Conservation (phyloP, 2,329 filamentous ascomycete genomes). For the Tetracladium maxilliforme region DNA sequence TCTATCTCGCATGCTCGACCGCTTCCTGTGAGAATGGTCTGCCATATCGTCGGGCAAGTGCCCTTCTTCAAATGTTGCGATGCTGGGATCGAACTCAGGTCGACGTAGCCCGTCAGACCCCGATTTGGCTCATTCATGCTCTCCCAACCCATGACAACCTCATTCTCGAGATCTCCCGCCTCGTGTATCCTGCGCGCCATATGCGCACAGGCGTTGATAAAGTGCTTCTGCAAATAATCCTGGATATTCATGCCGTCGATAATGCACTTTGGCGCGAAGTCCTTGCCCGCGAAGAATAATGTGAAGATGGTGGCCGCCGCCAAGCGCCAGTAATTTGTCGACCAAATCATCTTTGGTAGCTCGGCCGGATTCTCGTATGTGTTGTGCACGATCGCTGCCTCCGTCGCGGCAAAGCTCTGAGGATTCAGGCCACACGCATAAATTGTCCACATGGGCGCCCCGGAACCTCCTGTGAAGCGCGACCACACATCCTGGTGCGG, state of each 20-base stretch:
- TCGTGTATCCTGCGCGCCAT: slow-evolving; percentile 76
- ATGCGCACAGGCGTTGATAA: slow-evolving; percentile 64
- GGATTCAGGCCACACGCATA: slow-evolving; percentile 91
- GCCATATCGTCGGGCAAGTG: slow-evolving; percentile 86
- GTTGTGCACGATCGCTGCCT: slow-evolving; percentile 90
- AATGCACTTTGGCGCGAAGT: slow-evolving; percentile 91
- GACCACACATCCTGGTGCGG: slow-evolving; percentile 99
- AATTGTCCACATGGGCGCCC: slow-evolving; percentile 93
- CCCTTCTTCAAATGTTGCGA: slow-evolving; percentile 89
- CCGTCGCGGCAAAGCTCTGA: slow-evolving; percentile 66
- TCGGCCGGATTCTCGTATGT: slow-evolving; percentile 71
- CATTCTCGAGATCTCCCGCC: slow-evolving; percentile 74
- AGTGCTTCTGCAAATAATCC: slow-evolving; percentile 84
- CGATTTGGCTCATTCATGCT: slow-evolving; percentile 90
- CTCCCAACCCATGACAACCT: slow-evolving; percentile 89
- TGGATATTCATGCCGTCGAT: slow-evolving; percentile 94
- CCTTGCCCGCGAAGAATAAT: slow-evolving; percentile 77
- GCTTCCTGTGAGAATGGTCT: slow-evolving; percentile 82
- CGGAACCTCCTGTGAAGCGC: slow-evolving; percentile 82
- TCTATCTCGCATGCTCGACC: slow-evolving; percentile 82
- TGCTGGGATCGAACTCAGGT: slow-evolving; percentile 66
- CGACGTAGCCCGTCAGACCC: slow-evolving; percentile 70
- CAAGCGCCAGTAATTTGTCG: slow-evolving; percentile 85
- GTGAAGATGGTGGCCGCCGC: slow-evolving; percentile 87
- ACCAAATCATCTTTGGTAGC: slow-evolving; percentile 99